Percentiles rank a stretch among this genome's conserved stretches.
phyloP scores from a whole-genome alignment of 176 grass and related monocot genomes.

The Aegilops umbellulata region DNA sequence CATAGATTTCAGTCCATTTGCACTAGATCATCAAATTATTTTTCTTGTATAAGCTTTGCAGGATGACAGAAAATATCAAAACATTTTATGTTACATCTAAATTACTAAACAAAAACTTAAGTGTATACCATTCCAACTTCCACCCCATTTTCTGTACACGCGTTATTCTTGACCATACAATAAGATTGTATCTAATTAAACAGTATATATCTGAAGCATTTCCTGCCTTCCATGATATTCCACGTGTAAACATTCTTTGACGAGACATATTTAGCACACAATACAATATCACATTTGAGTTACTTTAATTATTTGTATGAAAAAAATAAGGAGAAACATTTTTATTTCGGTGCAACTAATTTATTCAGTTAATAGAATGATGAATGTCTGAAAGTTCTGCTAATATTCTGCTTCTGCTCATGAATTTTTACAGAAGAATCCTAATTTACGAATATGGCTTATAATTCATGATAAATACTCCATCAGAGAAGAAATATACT shows the following conservation, averaged over 20 bases:
- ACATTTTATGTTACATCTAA: not conserved
- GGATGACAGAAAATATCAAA: not conserved
- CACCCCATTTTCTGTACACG: not conserved
- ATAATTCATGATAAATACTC: not conserved
- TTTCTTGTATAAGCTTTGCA: slow-evolving; percentile 3
- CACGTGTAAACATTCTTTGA: slow-evolving; percentile 5
- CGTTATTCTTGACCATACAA: not conserved
- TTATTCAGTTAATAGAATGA: not conserved
- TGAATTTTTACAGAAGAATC: slow-evolving; percentile 24
- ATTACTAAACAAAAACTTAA: not conserved
- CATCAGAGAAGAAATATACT: slow-evolving; percentile 51
- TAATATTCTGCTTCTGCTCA: not conserved
- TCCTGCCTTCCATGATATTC: not conserved
- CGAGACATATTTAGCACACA: not conserved
- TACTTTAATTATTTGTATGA: not conserved
- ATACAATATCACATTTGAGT: not conserved
- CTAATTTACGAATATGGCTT: slow-evolving; percentile 16
- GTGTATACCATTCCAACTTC: not conserved
- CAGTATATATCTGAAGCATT: slow-evolving; percentile 10
- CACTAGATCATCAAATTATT: slow-evolving; percentile 10
- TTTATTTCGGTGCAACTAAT: not conserved
- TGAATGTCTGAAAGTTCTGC: not conserved
- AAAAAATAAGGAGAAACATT: too few species aligned
- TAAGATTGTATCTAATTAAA: not conserved
- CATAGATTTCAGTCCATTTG: slow-evolving; percentile 5